Conservation (phyloP, 1,284 basidiomycete genomes). For the Ustilago bromivora region DNA sequence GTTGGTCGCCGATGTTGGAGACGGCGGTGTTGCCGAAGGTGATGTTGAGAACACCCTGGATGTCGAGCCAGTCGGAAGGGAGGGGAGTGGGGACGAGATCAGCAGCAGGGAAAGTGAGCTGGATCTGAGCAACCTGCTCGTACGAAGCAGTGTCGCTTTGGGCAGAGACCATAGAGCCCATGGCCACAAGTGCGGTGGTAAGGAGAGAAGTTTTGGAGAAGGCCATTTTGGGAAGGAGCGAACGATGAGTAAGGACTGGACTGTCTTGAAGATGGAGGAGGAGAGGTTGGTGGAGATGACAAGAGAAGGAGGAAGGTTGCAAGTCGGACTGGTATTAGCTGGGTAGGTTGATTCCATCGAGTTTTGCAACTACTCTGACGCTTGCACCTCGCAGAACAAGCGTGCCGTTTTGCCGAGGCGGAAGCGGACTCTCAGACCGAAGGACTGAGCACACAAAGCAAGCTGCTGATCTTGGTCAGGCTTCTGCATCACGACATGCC, state of each 20-base stretch:
- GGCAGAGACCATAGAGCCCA: conserved; percentile 42
- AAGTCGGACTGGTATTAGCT: neutral
- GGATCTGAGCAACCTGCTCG: conserved; percentile 46
- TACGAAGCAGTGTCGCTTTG: conserved; percentile 45
- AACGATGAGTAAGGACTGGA: conserved; percentile 12
- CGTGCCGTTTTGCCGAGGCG: neutral
- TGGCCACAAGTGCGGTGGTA: conserved; percentile 35
- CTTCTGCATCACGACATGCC: conserved; percentile 24
- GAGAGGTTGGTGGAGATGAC: conserved; percentile 12
- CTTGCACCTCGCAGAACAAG: neutral
- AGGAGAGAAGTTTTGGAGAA: conserved; percentile 48
- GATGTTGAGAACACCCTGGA: conserved; percentile 55
- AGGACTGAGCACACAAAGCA: neutral
- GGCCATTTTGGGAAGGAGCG: conserved; percentile 22
- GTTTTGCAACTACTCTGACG: neutral
- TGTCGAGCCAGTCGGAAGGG: conserved; percentile 48
- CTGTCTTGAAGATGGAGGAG: conserved; percentile 2
- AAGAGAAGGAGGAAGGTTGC: neutral
- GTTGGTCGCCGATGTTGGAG: conserved; percentile 44
- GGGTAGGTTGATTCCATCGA: neutral
- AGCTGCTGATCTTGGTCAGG: conserved; percentile 3
- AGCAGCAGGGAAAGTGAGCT: conserved; percentile 53
- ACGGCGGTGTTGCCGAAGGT: conserved; percentile 44
- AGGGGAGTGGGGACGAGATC: conserved; percentile 40
- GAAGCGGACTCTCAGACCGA: conserved; percentile 3